Evolutionary conservation across 1,284 basidiomycete genomes (phyloP), one percentile per base, ranked within the genome.

Genomic region (Cyathus olla): DNA sequence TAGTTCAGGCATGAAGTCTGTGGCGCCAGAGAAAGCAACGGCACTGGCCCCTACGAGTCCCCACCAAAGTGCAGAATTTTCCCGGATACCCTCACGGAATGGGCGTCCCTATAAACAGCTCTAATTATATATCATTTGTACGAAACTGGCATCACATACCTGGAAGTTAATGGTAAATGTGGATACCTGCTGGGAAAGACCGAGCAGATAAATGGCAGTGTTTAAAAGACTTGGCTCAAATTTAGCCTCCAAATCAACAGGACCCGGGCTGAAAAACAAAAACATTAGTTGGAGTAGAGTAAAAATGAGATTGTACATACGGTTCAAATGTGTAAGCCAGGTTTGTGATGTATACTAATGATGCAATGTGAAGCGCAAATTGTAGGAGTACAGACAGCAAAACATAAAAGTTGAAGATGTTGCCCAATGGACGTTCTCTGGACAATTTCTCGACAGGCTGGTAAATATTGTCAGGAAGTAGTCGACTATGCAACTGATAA

Each of bases 81-180:
- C 96, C 3, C 94, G 86, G 72, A 98, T 97, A 48, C 95, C 95
- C 79, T 98, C 96, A 47, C 96, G 91, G 91, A 98, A 98, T 0
- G 97, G 96, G 42, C 96, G 92, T 9, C 96, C 97, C 87, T 93
- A 66, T 47, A 13, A 54, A 3, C 29, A n/a, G 22, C 9, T 17
- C 52, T 22, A 44, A 21, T n/a, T 24, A n/a, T 5, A 52, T 40
- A 51, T 19, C 56, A 52, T 17, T 35, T 47, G 42, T 27, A 22
- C 49, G 4, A 22, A 51, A 13, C n/a, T 22, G 8, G 52, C 42
- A 10, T 26, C 26, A 65, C 73, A 42, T 66, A 90, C 90, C 82
- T 96, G 95, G 87, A 96, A 98, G 81, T 98, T 98, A 82, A 98
- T 95, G 3, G 95, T 92, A 72, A 98, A 98, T 0, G 96, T 98